Evolutionary conservation across 768 basidiomycete species (phyloP).

Genomic region (Melanogaster broomeanus): DNA sequence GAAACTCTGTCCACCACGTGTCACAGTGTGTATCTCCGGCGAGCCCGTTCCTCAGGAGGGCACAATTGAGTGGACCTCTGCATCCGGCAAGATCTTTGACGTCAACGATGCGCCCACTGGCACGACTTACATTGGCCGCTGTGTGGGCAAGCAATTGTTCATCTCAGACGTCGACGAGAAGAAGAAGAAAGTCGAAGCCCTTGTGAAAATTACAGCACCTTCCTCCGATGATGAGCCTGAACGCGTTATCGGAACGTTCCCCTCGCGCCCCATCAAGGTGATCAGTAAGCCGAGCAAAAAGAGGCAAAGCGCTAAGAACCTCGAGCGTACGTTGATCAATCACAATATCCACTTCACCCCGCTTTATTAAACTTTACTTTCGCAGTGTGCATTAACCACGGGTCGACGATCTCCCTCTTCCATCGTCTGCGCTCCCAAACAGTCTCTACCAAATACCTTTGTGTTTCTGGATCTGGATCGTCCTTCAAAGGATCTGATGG

Average conservation of each 20-base stretch:
- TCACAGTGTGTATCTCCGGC: slow-evolving; percentile 90
- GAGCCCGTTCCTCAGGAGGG: slow-evolving; percentile 86
- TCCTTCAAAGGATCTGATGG: slow-evolving; percentile 95
- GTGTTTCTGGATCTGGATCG: slow-evolving; percentile 90
- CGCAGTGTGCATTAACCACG: slow-evolving; percentile 92
- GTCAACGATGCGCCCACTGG: slow-evolving; percentile 75
- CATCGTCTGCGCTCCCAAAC: slow-evolving; percentile 95
- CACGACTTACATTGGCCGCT: slow-evolving; percentile 89
- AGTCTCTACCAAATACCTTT: slow-evolving; percentile 93
- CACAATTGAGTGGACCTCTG: slow-evolving; percentile 83
- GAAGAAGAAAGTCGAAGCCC: slow-evolving; percentile 92
- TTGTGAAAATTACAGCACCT: slow-evolving; percentile 85
- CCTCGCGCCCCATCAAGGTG: slow-evolving; percentile 94
- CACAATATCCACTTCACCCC: slow-evolving; percentile 11
- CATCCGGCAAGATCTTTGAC: slow-evolving; percentile 84
- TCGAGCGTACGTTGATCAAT: slow-evolving; percentile 68
- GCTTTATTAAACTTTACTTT: slow-evolving; percentile 13
- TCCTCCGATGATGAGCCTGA: slow-evolving; percentile 80
- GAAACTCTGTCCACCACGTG: slow-evolving; percentile 74
- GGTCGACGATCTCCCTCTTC: slow-evolving; percentile 93
- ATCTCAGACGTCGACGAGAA: slow-evolving; percentile 95
- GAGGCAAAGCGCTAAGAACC: slow-evolving; percentile 89
- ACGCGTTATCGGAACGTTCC: slow-evolving; percentile 84
- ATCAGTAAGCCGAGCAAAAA: slow-evolving; percentile 99
- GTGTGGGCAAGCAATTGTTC: slow-evolving; percentile 92